Percentiles rank a stretch among this genome's conserved stretches.
phyloP scores from a whole-genome alignment of 306 rosid genomes.

The Calophaca sinica region DNA sequence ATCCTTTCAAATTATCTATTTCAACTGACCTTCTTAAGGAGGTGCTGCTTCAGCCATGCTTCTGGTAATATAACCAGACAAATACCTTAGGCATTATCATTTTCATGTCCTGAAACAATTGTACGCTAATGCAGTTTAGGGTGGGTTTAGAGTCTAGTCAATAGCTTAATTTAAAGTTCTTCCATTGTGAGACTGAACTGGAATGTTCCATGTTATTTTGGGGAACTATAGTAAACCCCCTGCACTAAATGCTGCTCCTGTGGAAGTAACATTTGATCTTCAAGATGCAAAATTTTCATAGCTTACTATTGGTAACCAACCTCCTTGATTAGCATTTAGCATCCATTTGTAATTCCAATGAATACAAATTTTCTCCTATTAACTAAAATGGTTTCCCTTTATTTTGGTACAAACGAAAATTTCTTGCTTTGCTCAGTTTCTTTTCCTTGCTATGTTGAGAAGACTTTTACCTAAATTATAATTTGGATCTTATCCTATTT shows the following conservation, averaged over 20 bases:
- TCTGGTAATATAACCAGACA: background rate
- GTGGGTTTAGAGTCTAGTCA: constrained; percentile 5
- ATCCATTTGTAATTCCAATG: background rate
- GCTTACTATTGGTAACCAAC: background rate
- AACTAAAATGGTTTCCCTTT: background rate
- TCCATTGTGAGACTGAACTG: constrained; percentile 2
- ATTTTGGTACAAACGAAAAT: background rate
- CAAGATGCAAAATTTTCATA: background rate
- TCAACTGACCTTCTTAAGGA: constrained; percentile 16
- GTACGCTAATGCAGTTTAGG: background rate
- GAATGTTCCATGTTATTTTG: constrained; percentile 8
- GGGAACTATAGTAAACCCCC: background rate
- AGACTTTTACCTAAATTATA: background rate
- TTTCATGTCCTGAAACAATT: constrained; percentile 20
- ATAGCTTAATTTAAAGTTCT: background rate
- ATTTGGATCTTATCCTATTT: constrained; percentile 15
- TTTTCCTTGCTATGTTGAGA: background rate
- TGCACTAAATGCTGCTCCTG: background rate
- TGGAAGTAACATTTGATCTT: background rate
- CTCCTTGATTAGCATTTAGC: background rate
- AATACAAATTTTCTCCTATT: background rate
- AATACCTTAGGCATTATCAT: background rate
- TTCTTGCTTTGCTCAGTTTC: background rate
- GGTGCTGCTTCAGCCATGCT: background rate
- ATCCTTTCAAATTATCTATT: background rate